Conservation (phyloP, 176 grass and related monocot genomes). For the Avena atlantica region DNA sequence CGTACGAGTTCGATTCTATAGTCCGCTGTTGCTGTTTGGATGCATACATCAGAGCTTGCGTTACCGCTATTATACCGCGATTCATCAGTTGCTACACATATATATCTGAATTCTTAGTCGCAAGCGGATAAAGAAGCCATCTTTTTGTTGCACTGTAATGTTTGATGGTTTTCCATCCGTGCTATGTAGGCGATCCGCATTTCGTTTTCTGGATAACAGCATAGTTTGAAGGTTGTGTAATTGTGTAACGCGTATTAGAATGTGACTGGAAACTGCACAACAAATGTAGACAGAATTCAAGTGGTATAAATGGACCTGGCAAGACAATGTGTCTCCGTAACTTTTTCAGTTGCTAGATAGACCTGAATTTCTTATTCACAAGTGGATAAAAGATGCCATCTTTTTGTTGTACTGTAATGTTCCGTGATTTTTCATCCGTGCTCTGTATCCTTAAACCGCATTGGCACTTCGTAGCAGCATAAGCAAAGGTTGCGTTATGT, state of each 20-base stretch:
- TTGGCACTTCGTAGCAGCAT: background rate
- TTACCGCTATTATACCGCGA: background rate
- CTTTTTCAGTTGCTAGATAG: background rate
- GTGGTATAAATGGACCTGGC: no score
- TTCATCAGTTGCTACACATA: background rate
- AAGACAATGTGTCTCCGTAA: no score
- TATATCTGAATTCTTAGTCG: background rate
- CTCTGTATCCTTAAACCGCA: background rate
- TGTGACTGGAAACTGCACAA: slow-evolving; percentile 2
- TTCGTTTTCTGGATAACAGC: slow-evolving; percentile 2
- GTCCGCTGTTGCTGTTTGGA: background rate
- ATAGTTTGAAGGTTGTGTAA: background rate
- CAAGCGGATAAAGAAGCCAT: background rate
- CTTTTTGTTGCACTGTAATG: background rate
- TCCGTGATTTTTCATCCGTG: background rate
- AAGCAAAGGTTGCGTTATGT: background rate
- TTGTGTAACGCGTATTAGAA: background rate
- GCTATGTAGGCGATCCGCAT: background rate
- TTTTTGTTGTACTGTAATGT: background rate
- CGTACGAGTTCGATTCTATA: no score
- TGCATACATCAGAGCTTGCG: background rate
- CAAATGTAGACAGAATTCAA: background rate
- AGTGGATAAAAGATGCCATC: background rate
- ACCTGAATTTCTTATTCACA: slow-evolving; percentile 4
- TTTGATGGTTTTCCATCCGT: background rate